Conservation (phyloP, 2,329 filamentous ascomycete genomes). For the Ophiognomonia clavigignenti-juglandacearum region DNA sequence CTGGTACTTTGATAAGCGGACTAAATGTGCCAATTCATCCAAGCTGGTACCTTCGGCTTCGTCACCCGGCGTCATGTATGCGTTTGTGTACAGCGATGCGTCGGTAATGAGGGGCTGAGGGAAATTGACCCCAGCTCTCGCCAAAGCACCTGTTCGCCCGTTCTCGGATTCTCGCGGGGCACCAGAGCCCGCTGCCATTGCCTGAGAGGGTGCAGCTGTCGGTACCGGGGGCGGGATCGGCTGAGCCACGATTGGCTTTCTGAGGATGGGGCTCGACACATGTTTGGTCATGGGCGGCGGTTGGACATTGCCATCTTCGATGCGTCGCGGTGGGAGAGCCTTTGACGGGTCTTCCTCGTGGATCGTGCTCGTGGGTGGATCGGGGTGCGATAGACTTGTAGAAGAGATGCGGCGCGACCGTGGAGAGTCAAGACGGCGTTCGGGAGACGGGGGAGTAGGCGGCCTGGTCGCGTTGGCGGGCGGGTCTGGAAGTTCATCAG, state of each 20-base stretch:
- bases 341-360: conserved; percentile 29
- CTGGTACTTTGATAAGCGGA: conserved; percentile 74
- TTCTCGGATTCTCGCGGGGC: conserved; percentile 8
- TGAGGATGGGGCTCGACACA: conserved; percentile 31
- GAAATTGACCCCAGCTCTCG: conserved; percentile 16
- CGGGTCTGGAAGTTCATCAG: conserved; percentile 8
- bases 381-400: conserved; percentile 47
- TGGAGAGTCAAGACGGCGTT: conserved; percentile 43
- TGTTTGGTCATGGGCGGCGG: conserved; percentile 28
- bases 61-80: conserved; percentile 53
- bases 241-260: conserved; percentile 48
- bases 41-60: conserved; percentile 65
- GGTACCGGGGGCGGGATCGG: conserved; percentile 27
- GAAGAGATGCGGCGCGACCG: conserved; percentile 48
- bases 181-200: conserved; percentile 18
- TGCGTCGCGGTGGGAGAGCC: conserved; percentile 34
- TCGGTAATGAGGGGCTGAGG: conserved; percentile 59
- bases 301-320: conserved; percentile 37
- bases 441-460: conserved; percentile 47
- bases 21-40: conserved; percentile 72
- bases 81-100: conserved; percentile 61
- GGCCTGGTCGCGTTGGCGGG: conserved; percentile 34
- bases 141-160: conserved; percentile 12
- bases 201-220: conserved; percentile 20
- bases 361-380: conserved; percentile 6